Evolutionary conservation across 129 eudicot genomes (phyloP).

Genomic region (Escallonia herrerae): DNA sequence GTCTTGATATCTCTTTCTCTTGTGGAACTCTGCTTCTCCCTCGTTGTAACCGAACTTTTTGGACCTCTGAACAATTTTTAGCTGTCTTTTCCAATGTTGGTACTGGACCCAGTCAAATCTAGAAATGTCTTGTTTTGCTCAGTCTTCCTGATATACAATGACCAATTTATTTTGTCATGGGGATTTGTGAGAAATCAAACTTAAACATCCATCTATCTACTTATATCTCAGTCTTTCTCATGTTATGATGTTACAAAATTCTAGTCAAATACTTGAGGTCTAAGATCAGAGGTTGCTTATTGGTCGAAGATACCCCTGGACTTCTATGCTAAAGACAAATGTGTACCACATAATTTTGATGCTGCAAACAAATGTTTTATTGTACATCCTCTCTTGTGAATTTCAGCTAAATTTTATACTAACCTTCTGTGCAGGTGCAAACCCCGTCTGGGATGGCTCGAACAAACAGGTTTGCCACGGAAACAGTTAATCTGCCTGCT

Average conservation of each 20-base stretch:
- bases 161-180: too few relatives aligned
- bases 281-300: background rate
- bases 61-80: background rate
- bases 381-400: background rate
- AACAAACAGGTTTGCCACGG: constrained; percentile 93
- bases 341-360: background rate
- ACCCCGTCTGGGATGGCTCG: constrained; percentile 90
- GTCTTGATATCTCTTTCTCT: too few relatives aligned
- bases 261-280: background rate
- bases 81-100: background rate
- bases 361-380: background rate
- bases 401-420: background rate
- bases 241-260: background rate
- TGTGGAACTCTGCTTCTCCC: too few relatives aligned
- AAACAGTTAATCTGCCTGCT: constrained; percentile 92
- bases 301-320: background rate
- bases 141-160: too few relatives aligned
- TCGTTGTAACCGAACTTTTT: too few relatives aligned
- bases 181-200: too few relatives aligned
- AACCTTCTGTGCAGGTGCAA: constrained; percentile 53
- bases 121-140: too few relatives aligned
- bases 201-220: background rate
- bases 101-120: background rate
- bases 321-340: background rate
- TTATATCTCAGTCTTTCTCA: background rate